Evolutionary conservation across 805 yeast genomes (phyloP).

Genomic region (Barnettozyma siamensis): DNA sequence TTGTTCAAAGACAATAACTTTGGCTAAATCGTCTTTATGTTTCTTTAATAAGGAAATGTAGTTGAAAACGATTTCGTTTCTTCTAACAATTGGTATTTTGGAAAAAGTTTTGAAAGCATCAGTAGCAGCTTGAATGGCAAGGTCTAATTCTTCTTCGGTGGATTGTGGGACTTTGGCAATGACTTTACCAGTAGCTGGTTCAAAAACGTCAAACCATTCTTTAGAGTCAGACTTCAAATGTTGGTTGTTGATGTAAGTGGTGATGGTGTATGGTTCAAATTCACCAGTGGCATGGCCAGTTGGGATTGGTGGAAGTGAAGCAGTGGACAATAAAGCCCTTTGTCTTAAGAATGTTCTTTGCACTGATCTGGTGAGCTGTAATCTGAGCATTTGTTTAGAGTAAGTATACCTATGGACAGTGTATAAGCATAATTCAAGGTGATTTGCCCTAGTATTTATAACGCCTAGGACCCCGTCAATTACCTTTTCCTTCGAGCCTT

Average conservation of each 20-base stretch:
- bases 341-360: conserved; percentile 6
- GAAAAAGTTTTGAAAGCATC: conserved; percentile 57
- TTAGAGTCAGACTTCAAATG: conserved; percentile 42
- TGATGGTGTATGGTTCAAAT: conserved; percentile 44
- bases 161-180: conserved; percentile 69
- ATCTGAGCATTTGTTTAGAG: conserved; percentile 10
- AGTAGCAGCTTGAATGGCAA: conserved; percentile 60
- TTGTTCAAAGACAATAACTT: conserved; percentile 60
- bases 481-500: background rate
- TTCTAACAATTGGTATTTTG: conserved; percentile 38
- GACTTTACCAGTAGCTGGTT: conserved; percentile 67
- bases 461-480: background rate
- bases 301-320: conserved; percentile 30
- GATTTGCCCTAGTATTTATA: background rate
- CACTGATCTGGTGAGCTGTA: conserved; percentile 2
- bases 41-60: conserved; percentile 58
- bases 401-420: no score
- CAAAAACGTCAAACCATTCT: conserved; percentile 64
- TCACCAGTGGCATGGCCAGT: conserved; percentile 33
- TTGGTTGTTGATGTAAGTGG: conserved; percentile 42
- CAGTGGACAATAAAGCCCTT: conserved; percentile 19
- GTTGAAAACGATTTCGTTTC: conserved; percentile 64
- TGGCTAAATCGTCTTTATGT: conserved; percentile 64
- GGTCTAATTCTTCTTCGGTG: conserved; percentile 57
- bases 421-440: no score